These are phyloP conservation scores for Ilex aquifolium DNA, from an alignment of 257 asterid species.

Conservation along the genomic window DNA sequence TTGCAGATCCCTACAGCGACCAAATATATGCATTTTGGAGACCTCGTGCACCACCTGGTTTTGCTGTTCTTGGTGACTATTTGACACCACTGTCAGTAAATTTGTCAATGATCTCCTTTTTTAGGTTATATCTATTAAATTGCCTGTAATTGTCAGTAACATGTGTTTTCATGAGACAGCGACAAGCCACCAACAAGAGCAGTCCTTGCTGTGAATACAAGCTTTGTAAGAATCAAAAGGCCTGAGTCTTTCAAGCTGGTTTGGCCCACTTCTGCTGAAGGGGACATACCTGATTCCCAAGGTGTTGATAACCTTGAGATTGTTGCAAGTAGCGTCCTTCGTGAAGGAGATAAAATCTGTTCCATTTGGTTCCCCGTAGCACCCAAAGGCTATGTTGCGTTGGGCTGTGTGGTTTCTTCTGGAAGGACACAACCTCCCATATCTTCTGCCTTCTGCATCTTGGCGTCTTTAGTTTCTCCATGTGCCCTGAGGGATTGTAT, in stretches of 20 bases:
- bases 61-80: conserved; percentile 88
- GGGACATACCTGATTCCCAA: conserved; percentile 15
- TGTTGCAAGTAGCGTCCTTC: conserved; percentile 18
- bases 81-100: conserved; percentile 83
- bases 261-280: conserved; percentile 52
- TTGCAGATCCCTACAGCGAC: conserved; percentile 43
- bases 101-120: conserved; percentile 10
- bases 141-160: conserved; percentile 4
- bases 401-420: conserved; percentile 94
- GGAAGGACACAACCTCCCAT: conserved; percentile 63
- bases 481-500: conserved; percentile 89
- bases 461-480: conserved; percentile 75
- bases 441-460: conserved; percentile 79
- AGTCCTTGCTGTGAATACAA: conserved; percentile 82
- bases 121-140: conserved; percentile 10
- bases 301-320: conserved; percentile 27
- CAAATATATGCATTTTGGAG: conserved; percentile 86
- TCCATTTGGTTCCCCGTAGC: conserved; percentile 98
- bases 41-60: conserved; percentile 97
- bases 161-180: conserved; percentile 36
- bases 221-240: conserved; percentile 77
- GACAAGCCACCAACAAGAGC: conserved; percentile 95
- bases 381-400: conserved; percentile 84
- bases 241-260: conserved; percentile 76
- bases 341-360: conserved; percentile 38